Conservation (phyloP, 345 rosid genomes). For the Salix purpurea region DNA sequence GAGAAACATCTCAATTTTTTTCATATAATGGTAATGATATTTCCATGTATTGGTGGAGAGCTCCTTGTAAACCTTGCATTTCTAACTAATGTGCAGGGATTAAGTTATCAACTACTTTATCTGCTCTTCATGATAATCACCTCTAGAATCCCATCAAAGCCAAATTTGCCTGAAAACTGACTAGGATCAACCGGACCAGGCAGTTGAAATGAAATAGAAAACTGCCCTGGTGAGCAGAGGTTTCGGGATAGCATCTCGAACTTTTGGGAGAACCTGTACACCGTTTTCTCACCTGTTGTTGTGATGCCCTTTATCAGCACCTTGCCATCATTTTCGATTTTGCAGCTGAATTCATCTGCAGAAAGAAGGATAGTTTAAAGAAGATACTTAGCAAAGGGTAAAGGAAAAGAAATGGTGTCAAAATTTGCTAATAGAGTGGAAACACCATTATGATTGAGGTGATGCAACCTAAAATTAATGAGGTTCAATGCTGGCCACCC, state of each 20-base stretch:
- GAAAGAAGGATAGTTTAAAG: background rate
- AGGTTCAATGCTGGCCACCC: too few relatives aligned
- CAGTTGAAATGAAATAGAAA: constrained; percentile 57
- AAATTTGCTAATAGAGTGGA: background rate
- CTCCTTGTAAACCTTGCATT: background rate
- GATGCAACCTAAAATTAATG: background rate
- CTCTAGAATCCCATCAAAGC: constrained; percentile 58
- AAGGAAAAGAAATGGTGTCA: background rate
- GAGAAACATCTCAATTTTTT: background rate
- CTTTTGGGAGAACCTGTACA: constrained; percentile 41
- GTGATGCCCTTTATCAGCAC: constrained; percentile 56
- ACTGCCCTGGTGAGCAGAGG: constrained; percentile 66
- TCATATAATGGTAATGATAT: too few relatives aligned
- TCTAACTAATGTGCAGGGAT: too few relatives aligned
- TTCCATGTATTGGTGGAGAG: background rate
- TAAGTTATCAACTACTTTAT: too few relatives aligned
- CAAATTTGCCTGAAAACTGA: constrained; percentile 41
- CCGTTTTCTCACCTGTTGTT: constrained; percentile 58
- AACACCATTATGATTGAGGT: background rate
- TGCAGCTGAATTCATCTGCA: constrained; percentile 70
- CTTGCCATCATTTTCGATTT: constrained; percentile 49
- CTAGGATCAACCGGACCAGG: constrained; percentile 65
- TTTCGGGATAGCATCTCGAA: constrained; percentile 63
- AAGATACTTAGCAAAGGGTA: background rate
- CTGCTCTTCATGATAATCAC: constrained; percentile 38